These are phyloP conservation scores for Diaporthe citrichinensis DNA, from an alignment of 2,329 filamentous ascomycete genomes.

Conservation along the genomic window DNA sequence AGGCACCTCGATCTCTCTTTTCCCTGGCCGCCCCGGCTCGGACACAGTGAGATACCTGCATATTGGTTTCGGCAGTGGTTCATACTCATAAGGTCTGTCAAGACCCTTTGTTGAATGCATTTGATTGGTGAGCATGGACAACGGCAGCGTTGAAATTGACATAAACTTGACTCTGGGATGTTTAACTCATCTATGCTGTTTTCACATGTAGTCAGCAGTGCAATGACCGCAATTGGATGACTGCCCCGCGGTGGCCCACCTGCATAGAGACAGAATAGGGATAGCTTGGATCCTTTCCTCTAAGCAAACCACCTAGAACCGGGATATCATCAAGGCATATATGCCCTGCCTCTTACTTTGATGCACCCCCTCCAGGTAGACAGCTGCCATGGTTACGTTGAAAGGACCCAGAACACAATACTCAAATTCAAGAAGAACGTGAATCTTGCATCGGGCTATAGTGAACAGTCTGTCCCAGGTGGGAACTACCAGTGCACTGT, in stretches of 20 bases:
- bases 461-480: no score
- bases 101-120: background rate
- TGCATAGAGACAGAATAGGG: background rate
- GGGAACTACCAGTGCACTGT: no score
- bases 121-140: background rate
- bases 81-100: background rate
- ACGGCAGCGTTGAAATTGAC: background rate
- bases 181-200: background rate
- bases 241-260: background rate
- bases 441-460: no score
- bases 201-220: background rate
- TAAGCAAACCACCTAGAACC: background rate
- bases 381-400: no score
- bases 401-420: no score
- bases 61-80: conserved; percentile 4
- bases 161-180: background rate
- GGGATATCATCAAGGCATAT: background rate
- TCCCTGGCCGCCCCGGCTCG: background rate
- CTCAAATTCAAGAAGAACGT: no score
- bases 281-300: background rate
- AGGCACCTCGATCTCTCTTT: background rate
- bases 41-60: background rate
- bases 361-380: no score
- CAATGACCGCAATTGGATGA: background rate
- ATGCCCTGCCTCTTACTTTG: background rate